Evolutionary conservation across 2,329 filamentous ascomycete genomes (phyloP).

Genomic region (Pseudogymnoascus sp.): DNA sequence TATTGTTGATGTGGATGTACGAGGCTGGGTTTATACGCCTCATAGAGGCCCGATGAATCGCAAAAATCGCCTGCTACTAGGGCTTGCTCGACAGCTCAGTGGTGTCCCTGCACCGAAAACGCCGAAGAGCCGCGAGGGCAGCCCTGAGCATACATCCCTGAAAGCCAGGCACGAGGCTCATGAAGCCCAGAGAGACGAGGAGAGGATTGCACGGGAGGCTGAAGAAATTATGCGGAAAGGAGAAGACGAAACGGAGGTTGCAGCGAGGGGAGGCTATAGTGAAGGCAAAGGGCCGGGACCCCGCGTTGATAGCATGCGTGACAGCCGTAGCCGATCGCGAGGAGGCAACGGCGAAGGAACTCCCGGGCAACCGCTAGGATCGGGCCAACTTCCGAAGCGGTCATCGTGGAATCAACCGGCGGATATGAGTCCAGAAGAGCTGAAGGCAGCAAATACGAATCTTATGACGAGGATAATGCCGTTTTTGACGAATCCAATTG

Average conservation of each 20-base stretch:
- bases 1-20: constrained; percentile 85
- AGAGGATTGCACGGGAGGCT: constrained; percentile 65
- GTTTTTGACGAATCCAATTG: constrained; percentile 78
- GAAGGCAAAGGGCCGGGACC: constrained; percentile 47
- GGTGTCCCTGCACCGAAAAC: constrained; percentile 64
- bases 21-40: constrained; percentile 90
- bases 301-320: constrained; percentile 27
- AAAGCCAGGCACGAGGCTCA: constrained; percentile 32
- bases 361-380: constrained; percentile 15
- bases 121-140: constrained; percentile 22
- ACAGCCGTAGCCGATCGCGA: constrained; percentile 14
- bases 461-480: constrained; percentile 81
- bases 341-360: background rate
- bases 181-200: constrained; percentile 46
- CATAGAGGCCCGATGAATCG: constrained; percentile 76
- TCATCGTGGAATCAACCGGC: constrained; percentile 30
- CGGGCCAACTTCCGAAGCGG: constrained; percentile 35
- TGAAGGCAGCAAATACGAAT: constrained; percentile 72
- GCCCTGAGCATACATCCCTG: constrained; percentile 22
- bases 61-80: constrained; percentile 78
- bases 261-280: constrained; percentile 64
- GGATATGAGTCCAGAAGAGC: constrained; percentile 66
- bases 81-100: constrained; percentile 77
- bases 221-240: constrained; percentile 67
- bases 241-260: constrained; percentile 60